A percentile compares a stretch with the other conserved stretches of the same genome.
Conservation (phyloP, 2,329 filamentous ascomycete genomes). For the Dothideomycetes sp. region DNA sequence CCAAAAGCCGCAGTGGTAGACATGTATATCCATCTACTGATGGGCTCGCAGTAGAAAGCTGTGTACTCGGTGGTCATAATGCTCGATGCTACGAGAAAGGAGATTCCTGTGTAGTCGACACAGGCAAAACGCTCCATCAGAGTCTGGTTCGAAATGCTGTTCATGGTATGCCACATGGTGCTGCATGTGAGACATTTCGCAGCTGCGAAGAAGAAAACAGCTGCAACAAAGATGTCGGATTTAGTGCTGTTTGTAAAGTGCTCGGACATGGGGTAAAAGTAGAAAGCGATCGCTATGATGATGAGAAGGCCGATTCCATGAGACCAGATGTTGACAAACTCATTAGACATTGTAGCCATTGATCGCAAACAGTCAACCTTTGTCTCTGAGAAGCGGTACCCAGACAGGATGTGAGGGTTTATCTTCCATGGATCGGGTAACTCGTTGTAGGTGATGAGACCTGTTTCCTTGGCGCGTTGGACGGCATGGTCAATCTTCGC, state of each 20-base stretch:
- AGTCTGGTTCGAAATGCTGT: constrained; percentile 79
- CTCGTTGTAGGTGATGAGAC: constrained; percentile 80
- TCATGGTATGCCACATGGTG: constrained; percentile 98
- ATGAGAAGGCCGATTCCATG: constrained; percentile 82
- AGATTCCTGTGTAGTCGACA: constrained; percentile 97
- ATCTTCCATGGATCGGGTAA: constrained; percentile 85
- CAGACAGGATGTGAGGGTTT: constrained; percentile 83
- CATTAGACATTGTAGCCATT: constrained; percentile 71
- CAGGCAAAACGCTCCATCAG: constrained; percentile 93
- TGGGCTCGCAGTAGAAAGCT: constrained; percentile 93
- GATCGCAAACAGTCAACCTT: constrained; percentile 82
- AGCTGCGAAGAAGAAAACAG: constrained; percentile 90
- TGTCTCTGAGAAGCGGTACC: constrained; percentile 88
- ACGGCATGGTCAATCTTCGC: constrained; percentile 70
- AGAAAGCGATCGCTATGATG: constrained; percentile 81
- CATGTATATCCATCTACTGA: constrained; percentile 81
- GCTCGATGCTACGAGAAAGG: constrained; percentile 82
- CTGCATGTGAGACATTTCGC: constrained; percentile 92
- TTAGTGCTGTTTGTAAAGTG: constrained; percentile 83
- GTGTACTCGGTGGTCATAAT: constrained; percentile 99
- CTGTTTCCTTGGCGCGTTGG: constrained; percentile 67
- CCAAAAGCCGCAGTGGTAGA: constrained; percentile 68
- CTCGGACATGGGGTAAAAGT: constrained; percentile 82
- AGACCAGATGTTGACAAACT: constrained; percentile 96
- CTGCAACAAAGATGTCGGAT: constrained; percentile 80